Conservation (phyloP, 805 yeast genomes). For the Candida ascalaphidarum region DNA sequence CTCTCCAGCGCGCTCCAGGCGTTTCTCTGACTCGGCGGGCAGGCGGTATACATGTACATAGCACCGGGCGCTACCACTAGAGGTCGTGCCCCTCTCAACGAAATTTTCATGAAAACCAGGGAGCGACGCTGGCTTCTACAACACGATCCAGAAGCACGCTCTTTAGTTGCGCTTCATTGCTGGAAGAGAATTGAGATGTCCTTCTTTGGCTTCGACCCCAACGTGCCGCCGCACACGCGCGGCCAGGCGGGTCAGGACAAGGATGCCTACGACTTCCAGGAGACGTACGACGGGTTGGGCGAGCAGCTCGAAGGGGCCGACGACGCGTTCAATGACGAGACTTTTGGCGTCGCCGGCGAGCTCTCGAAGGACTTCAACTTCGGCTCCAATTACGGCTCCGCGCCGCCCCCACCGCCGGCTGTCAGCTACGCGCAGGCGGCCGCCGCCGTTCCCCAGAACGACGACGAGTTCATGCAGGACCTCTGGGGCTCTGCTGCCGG, state of each 20-base stretch:
- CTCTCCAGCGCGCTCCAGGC: constrained; percentile 73
- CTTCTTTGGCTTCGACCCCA: constrained; percentile 57
- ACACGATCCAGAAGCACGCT: too few relatives aligned
- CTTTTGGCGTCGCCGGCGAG: constrained; percentile 52
- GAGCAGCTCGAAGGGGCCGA: constrained; percentile 57
- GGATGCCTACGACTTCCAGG: constrained; percentile 66
- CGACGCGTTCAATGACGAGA: constrained; percentile 74
- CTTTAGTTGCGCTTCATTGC: too few relatives aligned
- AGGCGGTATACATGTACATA: too few relatives aligned
- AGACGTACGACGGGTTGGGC: constrained; percentile 74
- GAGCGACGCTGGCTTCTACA: too few relatives aligned
- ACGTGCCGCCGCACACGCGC: constrained; percentile 24
- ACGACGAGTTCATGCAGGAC: constrained; percentile 38
- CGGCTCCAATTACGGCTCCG: constrained; percentile 26
- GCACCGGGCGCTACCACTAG: too few relatives aligned
- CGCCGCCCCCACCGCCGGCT: constrained; percentile 5
- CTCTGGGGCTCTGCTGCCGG: constrained; percentile 34
- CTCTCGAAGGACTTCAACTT: constrained; percentile 62
- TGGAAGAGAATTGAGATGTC: too few relatives aligned
- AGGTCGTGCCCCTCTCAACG: too few relatives aligned
- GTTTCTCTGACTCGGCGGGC: constrained; percentile 36
- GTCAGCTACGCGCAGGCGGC: constrained; percentile 32
- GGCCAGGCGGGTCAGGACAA: constrained; percentile 6
- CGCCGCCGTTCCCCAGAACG: constrained; percentile 25
- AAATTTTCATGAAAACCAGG: too few relatives aligned